A percentile compares a stretch with the other conserved stretches of the same genome.
Evolutionary conservation across 176 grass and related monocot species (phyloP).

Genomic region (Elymus sibiricus): DNA sequence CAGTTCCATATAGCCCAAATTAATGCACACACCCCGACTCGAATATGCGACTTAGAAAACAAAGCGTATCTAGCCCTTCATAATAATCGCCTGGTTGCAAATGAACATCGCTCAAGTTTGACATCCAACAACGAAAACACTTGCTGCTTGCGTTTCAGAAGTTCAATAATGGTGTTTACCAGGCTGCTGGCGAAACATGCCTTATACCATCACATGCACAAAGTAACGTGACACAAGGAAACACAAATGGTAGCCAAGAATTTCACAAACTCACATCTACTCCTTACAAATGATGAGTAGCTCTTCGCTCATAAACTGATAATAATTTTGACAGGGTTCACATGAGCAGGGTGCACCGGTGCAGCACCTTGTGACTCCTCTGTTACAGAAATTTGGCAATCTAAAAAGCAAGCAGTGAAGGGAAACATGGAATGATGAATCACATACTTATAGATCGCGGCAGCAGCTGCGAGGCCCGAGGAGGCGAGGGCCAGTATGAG

Average conservation of each 20-base stretch:
- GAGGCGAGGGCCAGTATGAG: constrained; percentile 39
- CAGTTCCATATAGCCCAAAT: no score
- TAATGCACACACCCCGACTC: no score
- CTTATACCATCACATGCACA: constrained; percentile 34
- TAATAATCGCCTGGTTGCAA: constrained; percentile 58
- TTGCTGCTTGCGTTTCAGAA: constrained; percentile 73
- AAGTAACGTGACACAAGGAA: not conserved
- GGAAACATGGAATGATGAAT: constrained; percentile 1
- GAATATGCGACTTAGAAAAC: no score
- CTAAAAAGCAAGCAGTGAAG: constrained; percentile 32
- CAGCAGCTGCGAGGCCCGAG: constrained; percentile 30
- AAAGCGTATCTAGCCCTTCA: not conserved
- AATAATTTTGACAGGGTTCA: constrained; percentile 69
- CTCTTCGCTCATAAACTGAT: constrained; percentile 52
- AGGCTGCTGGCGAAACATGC: constrained; percentile 80
- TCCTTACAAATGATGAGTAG: constrained; percentile 79
- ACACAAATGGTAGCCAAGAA: not conserved
- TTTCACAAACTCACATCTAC: constrained; percentile 62
- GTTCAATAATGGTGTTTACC: constrained; percentile 69
- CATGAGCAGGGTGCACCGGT: constrained; percentile 36
- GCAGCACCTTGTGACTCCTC: constrained; percentile 76
- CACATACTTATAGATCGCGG: not conserved
- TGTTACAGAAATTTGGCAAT: constrained; percentile 81
- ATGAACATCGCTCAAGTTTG: constrained; percentile 5
- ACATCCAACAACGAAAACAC: not conserved